Percentiles rank a stretch among this genome's conserved stretches.
These are phyloP conservation scores for Colletotrichum australisinense DNA, from an alignment of 2,329 filamentous ascomycete species.

Conservation along the genomic window DNA sequence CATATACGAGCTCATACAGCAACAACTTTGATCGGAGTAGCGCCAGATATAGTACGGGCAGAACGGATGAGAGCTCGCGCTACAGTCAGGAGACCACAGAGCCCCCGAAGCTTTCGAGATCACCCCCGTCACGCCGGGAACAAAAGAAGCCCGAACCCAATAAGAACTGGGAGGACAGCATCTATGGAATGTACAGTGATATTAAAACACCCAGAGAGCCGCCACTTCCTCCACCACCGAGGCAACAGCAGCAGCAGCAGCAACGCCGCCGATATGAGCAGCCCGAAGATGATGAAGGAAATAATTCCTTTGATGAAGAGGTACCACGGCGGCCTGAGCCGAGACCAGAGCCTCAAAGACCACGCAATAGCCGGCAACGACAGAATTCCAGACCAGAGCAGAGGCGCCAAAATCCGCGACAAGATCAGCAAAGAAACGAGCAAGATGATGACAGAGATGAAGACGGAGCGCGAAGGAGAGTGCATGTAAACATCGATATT, in stretches of 20 bases:
- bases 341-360: not conserved
- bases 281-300: not conserved
- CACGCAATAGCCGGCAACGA: conserved; percentile 6
- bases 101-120: not conserved
- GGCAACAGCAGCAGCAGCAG: not conserved
- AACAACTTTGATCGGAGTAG: conserved; percentile 33
- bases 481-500: conserved; percentile 26
- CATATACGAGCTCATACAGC: conserved; percentile 31
- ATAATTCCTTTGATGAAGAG: conserved; percentile 26
- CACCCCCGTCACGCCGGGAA: not conserved
- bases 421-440: conserved; percentile 1
- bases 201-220: conserved; percentile 23
- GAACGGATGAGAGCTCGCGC: conserved; percentile 4
- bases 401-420: conserved; percentile 5
- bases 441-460: not conserved
- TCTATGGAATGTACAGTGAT: conserved; percentile 32
- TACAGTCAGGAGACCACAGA: conserved; percentile 15
- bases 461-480: not conserved
- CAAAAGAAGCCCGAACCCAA: not conserved
- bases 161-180: conserved; percentile 28
- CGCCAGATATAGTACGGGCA: conserved; percentile 25
- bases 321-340: conserved; percentile 7
- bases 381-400: conserved; percentile 2
- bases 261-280: not conserved
- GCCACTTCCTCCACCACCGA: not conserved